Base-by-base conservation (phyloP, 2,329 filamentous ascomycete genomes). In the Fusarium avenaceum region DNA sequence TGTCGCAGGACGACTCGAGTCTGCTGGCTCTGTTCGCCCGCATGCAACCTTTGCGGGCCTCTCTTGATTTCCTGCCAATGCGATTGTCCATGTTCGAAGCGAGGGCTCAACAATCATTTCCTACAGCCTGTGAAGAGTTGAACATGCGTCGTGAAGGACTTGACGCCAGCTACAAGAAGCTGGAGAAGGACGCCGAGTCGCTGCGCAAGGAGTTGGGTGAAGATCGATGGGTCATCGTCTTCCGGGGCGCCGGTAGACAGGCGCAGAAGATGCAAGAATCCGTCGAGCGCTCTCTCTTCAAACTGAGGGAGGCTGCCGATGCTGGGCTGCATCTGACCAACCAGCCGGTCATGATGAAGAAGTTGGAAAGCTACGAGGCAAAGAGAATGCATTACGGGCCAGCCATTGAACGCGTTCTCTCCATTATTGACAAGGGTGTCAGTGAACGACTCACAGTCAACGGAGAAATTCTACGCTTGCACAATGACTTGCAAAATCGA, bases 231-330 rank as follows among this genome's bases (percentile, higher is more conserved):
- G 90, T 99, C 43, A 86, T 96, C 53, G 94, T 98, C 35, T 99
- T 99, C 82, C 89, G 95, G 57, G 95, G 96, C 69, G 96, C 96
- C 17, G 94, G 94, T 15, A 87, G 91, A 58, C 94, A 97, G 79
- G 95, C 96, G 6, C 89, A 96, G 71, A 97, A 97, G 82, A 97
- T 99, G 94, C 95, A 93, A 76, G 93, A 97, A 71, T 97, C 94
- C 5, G 93, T 98, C 22, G 92, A 96, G 76, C 87, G 95, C 67
- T 97, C 94, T 76, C 88, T 96, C 60, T 80, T 84, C 46, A 97
- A 97, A 79, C 84, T 99, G 35, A 89, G 87, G 66, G 93, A 97
- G 75, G 90, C 89, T 6, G 83, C 97, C 17, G 92, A 97, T 60
- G 84, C 88, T 13, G 90, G 90, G 9, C 85, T 91, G 73, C 91